Base-by-base conservation (phyloP, 306 rosid genomes). In the Cicer arietinum region DNA sequence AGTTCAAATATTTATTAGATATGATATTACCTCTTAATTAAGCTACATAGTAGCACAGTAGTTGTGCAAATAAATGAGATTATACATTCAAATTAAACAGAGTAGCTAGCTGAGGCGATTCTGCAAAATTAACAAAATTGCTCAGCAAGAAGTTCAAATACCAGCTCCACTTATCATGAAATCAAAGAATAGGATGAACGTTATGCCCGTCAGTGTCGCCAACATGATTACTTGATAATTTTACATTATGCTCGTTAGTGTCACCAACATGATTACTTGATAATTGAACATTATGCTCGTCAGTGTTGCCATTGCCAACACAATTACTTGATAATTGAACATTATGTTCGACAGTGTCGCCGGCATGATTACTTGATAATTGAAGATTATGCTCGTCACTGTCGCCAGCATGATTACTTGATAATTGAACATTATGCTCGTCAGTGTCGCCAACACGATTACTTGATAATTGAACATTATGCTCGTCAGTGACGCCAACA, bases 221-320 rank as follows among this genome's bases (percentile, higher is more conserved):
- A 16, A 65, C 76, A 35, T 77, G 79, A 53, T 74, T n/a, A 42
- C 71, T 71, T 51, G 68, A 71, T 69, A 89, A 79, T 51, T 92
- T 90, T 57, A 46, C 77, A 53, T 65, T 81, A 52, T 74, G 58
- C 75, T 81, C 58, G 67, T 79, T 73, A 47, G 67, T 68, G 44
- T 77, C 53, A 17, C 16, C 73, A 16, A 65, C 74, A 30, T 77
- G 79, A 53, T 74, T n/a, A 42, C 71, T 71, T 51, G 68, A 71
- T 69, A 89, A 81, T 4, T 30, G 37, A 30, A 30, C 37, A 30
- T 30, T 30, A 30, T 30, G 37, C 37, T 30, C 37, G 37, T 30
- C 37, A 30, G 58, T 16, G 58, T 52, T 1, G 13, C 37, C 30
- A 18, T 52, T 1, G 13, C 37, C 30, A 18, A 5, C 61, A 3